Evolutionary conservation across 2,329 filamentous ascomycete genomes (phyloP).

Genomic region (Penicillium sclerotiorum): DNA sequence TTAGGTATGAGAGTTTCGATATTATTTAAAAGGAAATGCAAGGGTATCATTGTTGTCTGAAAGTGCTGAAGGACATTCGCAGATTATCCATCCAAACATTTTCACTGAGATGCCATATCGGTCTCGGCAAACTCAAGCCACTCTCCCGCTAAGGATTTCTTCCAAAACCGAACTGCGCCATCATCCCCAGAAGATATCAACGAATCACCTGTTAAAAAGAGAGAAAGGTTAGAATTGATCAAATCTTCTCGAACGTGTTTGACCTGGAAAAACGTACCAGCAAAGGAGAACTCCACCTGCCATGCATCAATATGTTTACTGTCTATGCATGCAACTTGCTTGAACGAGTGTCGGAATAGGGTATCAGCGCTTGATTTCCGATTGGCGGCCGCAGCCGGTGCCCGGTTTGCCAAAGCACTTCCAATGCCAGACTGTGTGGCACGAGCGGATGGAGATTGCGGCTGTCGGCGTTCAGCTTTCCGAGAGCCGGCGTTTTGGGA

Average conservation of each 20-base stretch:
- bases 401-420: constrained; percentile 42
- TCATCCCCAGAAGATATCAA: constrained; percentile 49
- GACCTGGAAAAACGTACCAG: constrained; percentile 33
- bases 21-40: constrained; percentile 8
- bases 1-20: background rate
- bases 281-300: constrained; percentile 49
- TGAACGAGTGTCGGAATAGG: constrained; percentile 46
- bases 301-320: constrained; percentile 49
- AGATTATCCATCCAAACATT: constrained; percentile 2
- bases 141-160: constrained; percentile 45
- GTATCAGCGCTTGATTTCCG: constrained; percentile 38
- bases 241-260: background rate
- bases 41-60: constrained; percentile 25
- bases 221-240: background rate
- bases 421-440: constrained; percentile 46
- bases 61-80: background rate
- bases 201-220: constrained; percentile 39
- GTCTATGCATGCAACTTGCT: constrained; percentile 46
- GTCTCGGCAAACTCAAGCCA: constrained; percentile 50
- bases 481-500: constrained; percentile 30
- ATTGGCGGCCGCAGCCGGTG: constrained; percentile 32
- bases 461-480: constrained; percentile 27
- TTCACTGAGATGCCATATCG: constrained; percentile 39
- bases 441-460: constrained; percentile 33
- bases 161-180: constrained; percentile 47